phyloP scores from a whole-genome alignment of 2,329 filamentous ascomycete species.

The Epichloe festucae region DNA sequence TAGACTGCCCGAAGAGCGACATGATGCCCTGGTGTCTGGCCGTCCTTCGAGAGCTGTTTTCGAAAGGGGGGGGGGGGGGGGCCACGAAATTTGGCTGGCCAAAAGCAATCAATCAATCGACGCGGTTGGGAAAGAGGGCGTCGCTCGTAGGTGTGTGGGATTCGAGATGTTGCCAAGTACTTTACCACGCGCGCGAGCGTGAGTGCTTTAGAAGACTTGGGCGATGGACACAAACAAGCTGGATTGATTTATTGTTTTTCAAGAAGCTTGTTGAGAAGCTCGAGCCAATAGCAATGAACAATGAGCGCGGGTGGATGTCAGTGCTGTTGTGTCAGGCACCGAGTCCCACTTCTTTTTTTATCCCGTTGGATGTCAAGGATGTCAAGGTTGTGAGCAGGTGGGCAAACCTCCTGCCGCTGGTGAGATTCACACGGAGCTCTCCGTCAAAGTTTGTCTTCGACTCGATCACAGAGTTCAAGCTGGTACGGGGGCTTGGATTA shows the following conservation, averaged over 20 bases:
- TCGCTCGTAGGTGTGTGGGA: background rate
- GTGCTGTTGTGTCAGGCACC: background rate
- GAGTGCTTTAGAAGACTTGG: background rate
- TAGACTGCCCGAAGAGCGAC: slow-evolving; percentile 22
- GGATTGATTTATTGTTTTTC: background rate
- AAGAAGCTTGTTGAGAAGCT: slow-evolving; percentile 16
- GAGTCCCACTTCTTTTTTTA: background rate
- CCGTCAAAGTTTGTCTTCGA: no score
- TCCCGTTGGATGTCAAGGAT: no score
- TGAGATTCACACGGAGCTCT: no score
- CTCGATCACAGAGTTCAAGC: no score
- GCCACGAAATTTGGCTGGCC: no score
- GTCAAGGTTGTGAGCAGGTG: no score
- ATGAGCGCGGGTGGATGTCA: background rate
- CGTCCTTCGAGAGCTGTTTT: background rate
- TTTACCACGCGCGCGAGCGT: background rate
- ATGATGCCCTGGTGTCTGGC: slow-evolving; percentile 10
- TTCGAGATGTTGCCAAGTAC: background rate
- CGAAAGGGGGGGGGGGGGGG: background rate
- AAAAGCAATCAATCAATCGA: background rate
- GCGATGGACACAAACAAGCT: background rate
- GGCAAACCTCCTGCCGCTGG: no score
- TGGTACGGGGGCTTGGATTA: no score
- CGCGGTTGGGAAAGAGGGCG: no score
- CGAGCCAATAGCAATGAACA: slow-evolving; percentile 18